Conservation (phyloP, 805 yeast species). For the Yarrowia sp. region DNA sequence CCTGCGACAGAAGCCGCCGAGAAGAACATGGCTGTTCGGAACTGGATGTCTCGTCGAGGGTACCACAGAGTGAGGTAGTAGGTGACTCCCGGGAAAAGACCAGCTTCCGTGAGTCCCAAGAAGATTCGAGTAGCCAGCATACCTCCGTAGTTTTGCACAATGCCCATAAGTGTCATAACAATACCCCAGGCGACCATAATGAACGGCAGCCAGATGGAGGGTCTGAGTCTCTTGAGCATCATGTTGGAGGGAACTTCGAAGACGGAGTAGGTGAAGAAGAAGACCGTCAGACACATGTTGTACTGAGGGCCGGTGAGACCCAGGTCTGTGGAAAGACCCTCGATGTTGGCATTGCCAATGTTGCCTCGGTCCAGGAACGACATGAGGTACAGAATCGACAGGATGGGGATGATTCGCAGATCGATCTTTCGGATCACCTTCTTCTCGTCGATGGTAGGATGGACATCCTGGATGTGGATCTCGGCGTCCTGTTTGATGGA, state of each 20-base stretch:
- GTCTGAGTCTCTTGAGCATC: constrained; percentile 47
- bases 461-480: background rate
- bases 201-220: constrained; percentile 46
- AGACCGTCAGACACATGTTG: constrained; percentile 47
- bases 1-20: constrained; percentile 38
- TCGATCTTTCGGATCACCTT: constrained; percentile 43
- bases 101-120: constrained; percentile 33
- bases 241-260: constrained; percentile 46
- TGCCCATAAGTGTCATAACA: constrained; percentile 50
- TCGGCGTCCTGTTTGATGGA: background rate
- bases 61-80: constrained; percentile 39
- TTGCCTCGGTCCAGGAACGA: constrained; percentile 53
- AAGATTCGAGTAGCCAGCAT: constrained; percentile 39
- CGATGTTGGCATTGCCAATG: constrained; percentile 54
- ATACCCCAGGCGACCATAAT: constrained; percentile 54
- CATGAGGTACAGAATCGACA: constrained; percentile 48
- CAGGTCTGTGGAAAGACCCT: constrained; percentile 48
- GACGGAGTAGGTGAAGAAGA: constrained; percentile 50
- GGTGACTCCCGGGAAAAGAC: constrained; percentile 39
- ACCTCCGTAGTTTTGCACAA: constrained; percentile 45
- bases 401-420: constrained; percentile 46
- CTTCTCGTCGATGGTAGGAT: background rate
- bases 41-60: constrained; percentile 36
- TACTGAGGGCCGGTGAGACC: constrained; percentile 45
- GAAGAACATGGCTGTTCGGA: constrained; percentile 37